phyloP scores from a whole-genome alignment of 371 early-diverging fungal species.

The Amoeboaphelidium occidentale region DNA sequence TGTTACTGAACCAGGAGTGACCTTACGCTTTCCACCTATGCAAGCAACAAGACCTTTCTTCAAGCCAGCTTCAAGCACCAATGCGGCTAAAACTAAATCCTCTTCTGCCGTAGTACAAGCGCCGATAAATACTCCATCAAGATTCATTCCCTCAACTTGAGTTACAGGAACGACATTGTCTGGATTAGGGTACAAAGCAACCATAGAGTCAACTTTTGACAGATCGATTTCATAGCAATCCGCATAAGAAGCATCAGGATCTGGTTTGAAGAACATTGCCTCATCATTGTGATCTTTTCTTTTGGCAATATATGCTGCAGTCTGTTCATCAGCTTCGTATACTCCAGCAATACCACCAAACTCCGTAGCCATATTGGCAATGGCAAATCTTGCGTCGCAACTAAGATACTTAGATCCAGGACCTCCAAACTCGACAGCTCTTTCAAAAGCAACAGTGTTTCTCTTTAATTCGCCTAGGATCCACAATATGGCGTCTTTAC shows the following conservation, averaged over 20 bases:
- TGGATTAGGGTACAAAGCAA: conserved; percentile 44
- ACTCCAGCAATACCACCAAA: conserved; percentile 59
- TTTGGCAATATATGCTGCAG: conserved; percentile 35
- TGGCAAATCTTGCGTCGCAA: conserved; percentile 50
- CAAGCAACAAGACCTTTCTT: conserved; percentile 31
- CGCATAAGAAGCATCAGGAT: conserved; percentile 39
- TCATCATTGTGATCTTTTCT: conserved; percentile 35
- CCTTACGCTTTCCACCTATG: conserved; percentile 32
- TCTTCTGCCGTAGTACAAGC: conserved; percentile 63
- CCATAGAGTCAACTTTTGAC: conserved; percentile 30
- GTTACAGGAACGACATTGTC: conserved; percentile 41
- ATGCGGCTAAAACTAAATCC: conserved; percentile 41
- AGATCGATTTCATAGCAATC: conserved; percentile 42
- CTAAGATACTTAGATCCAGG: conserved; percentile 40
- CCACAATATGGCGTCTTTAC: conserved; percentile 46
- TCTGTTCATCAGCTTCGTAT: conserved; percentile 41
- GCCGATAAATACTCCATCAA: conserved; percentile 50
- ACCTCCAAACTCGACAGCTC: conserved; percentile 49
- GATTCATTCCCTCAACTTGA: conserved; percentile 26
- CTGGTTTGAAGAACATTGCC: conserved; percentile 41
- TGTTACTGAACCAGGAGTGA: conserved; percentile 50
- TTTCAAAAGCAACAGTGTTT: conserved; percentile 51
- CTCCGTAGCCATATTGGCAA: conserved; percentile 56
- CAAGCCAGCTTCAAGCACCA: conserved; percentile 42
- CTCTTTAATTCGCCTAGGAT: conserved; percentile 50